A percentile compares a stretch with the other conserved stretches of the same genome.
phyloP scores from a whole-genome alignment of 2,329 filamentous ascomycete genomes.

The Dryadomyces quercus-mongolicae region DNA sequence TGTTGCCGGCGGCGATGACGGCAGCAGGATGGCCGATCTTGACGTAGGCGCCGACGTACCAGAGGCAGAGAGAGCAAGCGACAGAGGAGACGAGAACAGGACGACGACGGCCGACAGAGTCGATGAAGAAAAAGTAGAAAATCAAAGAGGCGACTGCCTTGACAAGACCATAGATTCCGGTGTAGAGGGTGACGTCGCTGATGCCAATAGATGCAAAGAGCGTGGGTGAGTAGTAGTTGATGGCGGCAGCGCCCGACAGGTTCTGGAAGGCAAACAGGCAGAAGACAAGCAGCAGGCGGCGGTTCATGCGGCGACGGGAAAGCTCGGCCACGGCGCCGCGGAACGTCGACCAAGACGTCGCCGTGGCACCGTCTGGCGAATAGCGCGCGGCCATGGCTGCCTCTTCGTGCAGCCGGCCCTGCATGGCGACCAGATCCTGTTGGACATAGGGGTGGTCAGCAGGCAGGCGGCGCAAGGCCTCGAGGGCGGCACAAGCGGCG shows the following conservation, averaged over 20 bases:
- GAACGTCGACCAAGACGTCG: slow-evolving; percentile 19
- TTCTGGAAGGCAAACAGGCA: slow-evolving; percentile 27
- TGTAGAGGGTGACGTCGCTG: slow-evolving; percentile 30
- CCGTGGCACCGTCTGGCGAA: slow-evolving; percentile 6
- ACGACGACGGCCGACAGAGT: slow-evolving; percentile 22
- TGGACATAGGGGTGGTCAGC: slow-evolving; percentile 15
- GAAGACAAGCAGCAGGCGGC: slow-evolving; percentile 25
- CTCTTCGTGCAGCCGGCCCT: slow-evolving; percentile 2
- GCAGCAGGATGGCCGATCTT: not conserved
- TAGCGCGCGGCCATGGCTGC: slow-evolving; percentile 16
- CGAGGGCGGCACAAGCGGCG: slow-evolving; percentile 26
- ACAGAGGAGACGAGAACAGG: slow-evolving; percentile 34
- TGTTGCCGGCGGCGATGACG: slow-evolving; percentile 27
- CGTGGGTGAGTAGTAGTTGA: slow-evolving; percentile 31
- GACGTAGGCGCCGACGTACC: slow-evolving; percentile 40
- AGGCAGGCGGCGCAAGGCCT: slow-evolving; percentile 23
- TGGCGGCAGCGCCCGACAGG: slow-evolving; percentile 27
- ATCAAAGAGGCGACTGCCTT: slow-evolving; percentile 28
- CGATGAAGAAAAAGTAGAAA: slow-evolving; percentile 27
- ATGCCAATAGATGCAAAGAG: slow-evolving; percentile 32
- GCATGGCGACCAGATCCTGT: not conserved
- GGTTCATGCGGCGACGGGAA: slow-evolving; percentile 26
- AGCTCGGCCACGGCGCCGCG: slow-evolving; percentile 21
- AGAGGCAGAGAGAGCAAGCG: slow-evolving; percentile 34
- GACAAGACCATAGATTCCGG: slow-evolving; percentile 37